phyloP scores from a whole-genome alignment of 1,284 basidiomycete genomes.

The Boletus semigastroideus region DNA sequence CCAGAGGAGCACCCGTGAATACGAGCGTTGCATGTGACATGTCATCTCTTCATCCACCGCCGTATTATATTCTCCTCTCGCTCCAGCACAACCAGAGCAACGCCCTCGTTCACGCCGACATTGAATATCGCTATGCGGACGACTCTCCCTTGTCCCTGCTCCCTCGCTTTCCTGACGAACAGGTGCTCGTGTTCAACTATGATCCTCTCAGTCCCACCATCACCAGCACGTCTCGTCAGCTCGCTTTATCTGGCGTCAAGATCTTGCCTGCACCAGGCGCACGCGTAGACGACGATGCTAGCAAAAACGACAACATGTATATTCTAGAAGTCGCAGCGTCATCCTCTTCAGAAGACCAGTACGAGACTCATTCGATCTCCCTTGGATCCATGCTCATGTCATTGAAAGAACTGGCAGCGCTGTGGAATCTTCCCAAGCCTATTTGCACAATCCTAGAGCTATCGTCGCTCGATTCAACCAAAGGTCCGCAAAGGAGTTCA shows the following conservation, averaged over 20 bases:
- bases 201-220: slow-evolving; percentile 44
- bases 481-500: slow-evolving; percentile 41
- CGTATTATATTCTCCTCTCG: slow-evolving; percentile 62
- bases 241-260: slow-evolving; percentile 60
- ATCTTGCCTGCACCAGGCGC: slow-evolving; percentile 72
- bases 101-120: slow-evolving; percentile 63
- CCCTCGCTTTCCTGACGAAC: slow-evolving; percentile 57
- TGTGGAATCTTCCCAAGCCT: slow-evolving; percentile 40
- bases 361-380: slow-evolving; percentile 16
- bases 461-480: slow-evolving; percentile 63
- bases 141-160: slow-evolving; percentile 64
- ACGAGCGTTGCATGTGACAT: slow-evolving; percentile 22
- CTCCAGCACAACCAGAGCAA: slow-evolving; percentile 35
- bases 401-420: slow-evolving; percentile 10
- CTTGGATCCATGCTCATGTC: slow-evolving; percentile 2
- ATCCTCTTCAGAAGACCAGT: slow-evolving; percentile 46
- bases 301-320: slow-evolving; percentile 67
- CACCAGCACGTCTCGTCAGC: slow-evolving; percentile 59
- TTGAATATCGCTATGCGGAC: slow-evolving; percentile 81
- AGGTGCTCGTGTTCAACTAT: slow-evolving; percentile 70
- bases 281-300: slow-evolving; percentile 42
- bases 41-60: slow-evolving; percentile 36
- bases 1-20: slow-evolving; percentile 20
- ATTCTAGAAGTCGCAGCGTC: slow-evolving; percentile 64
- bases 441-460: slow-evolving; percentile 47